phyloP scores from a whole-genome alignment of 163 green algal species.

The Scenedesmus sp. region DNA sequence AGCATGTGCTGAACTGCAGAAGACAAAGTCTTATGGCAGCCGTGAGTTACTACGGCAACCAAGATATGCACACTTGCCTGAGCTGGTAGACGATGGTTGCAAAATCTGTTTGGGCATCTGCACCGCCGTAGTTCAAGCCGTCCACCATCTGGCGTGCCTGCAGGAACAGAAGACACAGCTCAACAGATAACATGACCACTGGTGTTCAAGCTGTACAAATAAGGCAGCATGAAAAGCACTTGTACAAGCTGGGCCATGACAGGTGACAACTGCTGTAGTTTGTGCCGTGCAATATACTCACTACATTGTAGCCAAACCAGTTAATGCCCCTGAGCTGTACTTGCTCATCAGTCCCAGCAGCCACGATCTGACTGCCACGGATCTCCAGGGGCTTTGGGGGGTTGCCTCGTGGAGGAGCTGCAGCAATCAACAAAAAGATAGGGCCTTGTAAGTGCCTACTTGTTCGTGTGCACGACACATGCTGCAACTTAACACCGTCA shows the following conservation, averaged over 20 bases:
- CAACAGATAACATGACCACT: background rate
- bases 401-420: slow-evolving; percentile 26
- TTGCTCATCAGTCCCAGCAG: background rate
- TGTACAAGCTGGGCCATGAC: background rate
- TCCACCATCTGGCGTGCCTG: slow-evolving; percentile 30
- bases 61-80: background rate
- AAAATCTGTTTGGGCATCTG: slow-evolving; percentile 31
- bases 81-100: slow-evolving; percentile 35
- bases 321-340: slow-evolving; percentile 28
- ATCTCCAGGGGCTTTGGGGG: slow-evolving; percentile 1
- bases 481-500: no score
- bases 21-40: background rate
- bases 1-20: background rate
- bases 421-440: background rate
- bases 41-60: background rate
- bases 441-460: no score
- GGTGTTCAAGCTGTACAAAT: background rate
- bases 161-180: background rate
- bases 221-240: no score
- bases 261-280: background rate
- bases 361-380: slow-evolving; percentile 5
- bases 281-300: background rate
- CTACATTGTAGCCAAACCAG: slow-evolving; percentile 52
- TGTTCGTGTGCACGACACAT: no score
- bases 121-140: slow-evolving; percentile 18